Percentiles rank a stretch among this genome's conserved stretches.
Conservation (phyloP, 768 basidiomycete genomes). For the Lanmaoa rubissima region DNA sequence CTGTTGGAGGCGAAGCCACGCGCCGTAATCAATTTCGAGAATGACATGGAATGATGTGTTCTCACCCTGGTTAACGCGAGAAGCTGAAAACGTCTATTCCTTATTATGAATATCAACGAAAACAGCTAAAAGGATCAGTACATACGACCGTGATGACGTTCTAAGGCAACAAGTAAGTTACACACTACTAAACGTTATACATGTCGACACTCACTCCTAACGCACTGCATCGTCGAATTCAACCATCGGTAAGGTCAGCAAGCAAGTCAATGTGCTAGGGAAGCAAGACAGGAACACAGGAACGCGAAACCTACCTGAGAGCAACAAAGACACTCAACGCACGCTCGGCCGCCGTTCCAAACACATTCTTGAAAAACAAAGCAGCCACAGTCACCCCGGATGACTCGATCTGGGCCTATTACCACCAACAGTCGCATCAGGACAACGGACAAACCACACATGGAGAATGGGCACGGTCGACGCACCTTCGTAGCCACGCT, state of each 20-base stretch:
- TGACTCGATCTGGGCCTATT: slow-evolving; percentile 43
- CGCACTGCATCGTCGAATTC: slow-evolving; percentile 28
- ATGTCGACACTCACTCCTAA: slow-evolving; percentile 29
- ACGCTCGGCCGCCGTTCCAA: slow-evolving; percentile 49
- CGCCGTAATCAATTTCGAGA: not conserved
- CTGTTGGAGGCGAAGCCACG: slow-evolving; percentile 22
- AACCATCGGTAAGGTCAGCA: not conserved
- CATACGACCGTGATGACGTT: slow-evolving; percentile 35
- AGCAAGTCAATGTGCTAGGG: not conserved
- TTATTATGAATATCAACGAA: not conserved
- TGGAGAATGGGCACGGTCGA: not conserved
- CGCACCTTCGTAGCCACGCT: slow-evolving; percentile 32
- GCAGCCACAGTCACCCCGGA: slow-evolving; percentile 57
- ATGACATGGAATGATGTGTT: not conserved
- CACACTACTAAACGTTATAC: not conserved
- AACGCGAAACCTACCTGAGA: slow-evolving; percentile 39
- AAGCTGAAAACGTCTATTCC: slow-evolving; percentile 47
- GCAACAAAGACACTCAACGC: slow-evolving; percentile 59
- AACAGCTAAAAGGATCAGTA: not conserved
- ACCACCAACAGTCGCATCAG: not conserved
- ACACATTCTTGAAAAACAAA: slow-evolving; percentile 59
- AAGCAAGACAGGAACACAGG: not conserved
- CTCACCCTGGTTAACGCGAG: slow-evolving; percentile 53
- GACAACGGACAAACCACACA: not conserved
- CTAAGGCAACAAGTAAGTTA: not conserved